phyloP scores from a whole-genome alignment of 352 stramenopile genomes.

The Globisporangium irregulare region DNA sequence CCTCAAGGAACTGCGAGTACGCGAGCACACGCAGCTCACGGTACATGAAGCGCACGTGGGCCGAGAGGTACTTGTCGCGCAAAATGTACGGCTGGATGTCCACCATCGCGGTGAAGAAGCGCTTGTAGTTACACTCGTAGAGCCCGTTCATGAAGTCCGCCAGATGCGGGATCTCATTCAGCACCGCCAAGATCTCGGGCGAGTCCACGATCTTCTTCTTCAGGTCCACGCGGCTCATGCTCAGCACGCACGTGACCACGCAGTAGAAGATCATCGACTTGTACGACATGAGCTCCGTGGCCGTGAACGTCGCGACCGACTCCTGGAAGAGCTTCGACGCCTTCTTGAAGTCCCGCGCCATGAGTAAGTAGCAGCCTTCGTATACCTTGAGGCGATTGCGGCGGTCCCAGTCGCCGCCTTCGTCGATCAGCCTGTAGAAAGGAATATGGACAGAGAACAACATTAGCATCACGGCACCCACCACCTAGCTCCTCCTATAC shows the following conservation, averaged over 20 bases:
- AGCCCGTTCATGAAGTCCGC: slow-evolving; percentile 91
- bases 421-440: slow-evolving; percentile 78
- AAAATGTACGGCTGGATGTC: slow-evolving; percentile 81
- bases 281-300: slow-evolving; percentile 97
- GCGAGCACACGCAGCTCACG: slow-evolving; percentile 96
- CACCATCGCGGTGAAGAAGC: slow-evolving; percentile 94
- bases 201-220: slow-evolving; percentile 98
- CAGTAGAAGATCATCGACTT: slow-evolving; percentile 97
- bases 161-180: slow-evolving; percentile 80
- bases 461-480: not conserved
- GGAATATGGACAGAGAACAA: not conserved
- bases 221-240: slow-evolving; percentile 91
- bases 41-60: slow-evolving; percentile 92
- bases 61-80: slow-evolving; percentile 93
- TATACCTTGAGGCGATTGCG: slow-evolving; percentile 99
- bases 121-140: slow-evolving; percentile 98
- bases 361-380: slow-evolving; percentile 92
- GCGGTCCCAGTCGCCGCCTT: slow-evolving; percentile 98
- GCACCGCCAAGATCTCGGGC: slow-evolving; percentile 92
- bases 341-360: slow-evolving; percentile 92
- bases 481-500: not conserved
- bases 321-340: slow-evolving; percentile 93
- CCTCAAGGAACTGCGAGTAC: slow-evolving; percentile 98
- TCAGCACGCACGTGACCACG: slow-evolving; percentile 94
- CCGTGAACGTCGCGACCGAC: slow-evolving; percentile 98